Evolutionary conservation across 768 basidiomycete genomes (phyloP).

Genomic region (Kwoniella sp.): DNA sequence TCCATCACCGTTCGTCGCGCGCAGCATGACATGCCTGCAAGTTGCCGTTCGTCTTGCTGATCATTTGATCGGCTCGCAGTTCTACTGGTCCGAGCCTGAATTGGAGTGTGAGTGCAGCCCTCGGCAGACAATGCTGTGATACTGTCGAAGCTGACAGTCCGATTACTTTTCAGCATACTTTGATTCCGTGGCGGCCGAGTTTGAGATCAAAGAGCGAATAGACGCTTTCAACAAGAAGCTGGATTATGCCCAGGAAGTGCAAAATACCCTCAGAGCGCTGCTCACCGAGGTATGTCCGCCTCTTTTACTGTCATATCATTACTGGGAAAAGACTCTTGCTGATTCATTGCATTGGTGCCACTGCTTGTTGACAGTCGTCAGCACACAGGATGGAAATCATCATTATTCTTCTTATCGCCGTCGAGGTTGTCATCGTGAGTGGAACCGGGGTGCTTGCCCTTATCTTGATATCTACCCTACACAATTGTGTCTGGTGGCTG

Average conservation of each 20-base stretch:
- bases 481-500: neutral
- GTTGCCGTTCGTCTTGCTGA: neutral
- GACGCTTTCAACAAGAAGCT: conserved; percentile 84
- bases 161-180: conserved; percentile 66
- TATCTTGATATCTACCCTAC: neutral
- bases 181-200: conserved; percentile 76
- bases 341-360: neutral
- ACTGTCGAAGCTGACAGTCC: neutral
- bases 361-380: conserved; percentile 70
- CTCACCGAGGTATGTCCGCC: conserved; percentile 70
- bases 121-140: neutral
- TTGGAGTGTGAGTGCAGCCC: conserved; percentile 69
- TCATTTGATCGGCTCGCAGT: conserved; percentile 69
- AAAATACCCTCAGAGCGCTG: conserved; percentile 84
- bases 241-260: conserved; percentile 65
- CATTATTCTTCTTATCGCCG: conserved; percentile 90
- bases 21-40: neutral
- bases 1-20: neutral
- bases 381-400: conserved; percentile 91
- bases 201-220: conserved; percentile 82
- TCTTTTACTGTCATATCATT: conserved; percentile 2
- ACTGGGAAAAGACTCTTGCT: neutral
- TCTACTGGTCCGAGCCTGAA: conserved; percentile 93
- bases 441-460: neutral
- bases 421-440: conserved; percentile 85